phyloP scores from a whole-genome alignment of 2,329 filamentous ascomycete genomes.

The Epichloe uncinata region DNA sequence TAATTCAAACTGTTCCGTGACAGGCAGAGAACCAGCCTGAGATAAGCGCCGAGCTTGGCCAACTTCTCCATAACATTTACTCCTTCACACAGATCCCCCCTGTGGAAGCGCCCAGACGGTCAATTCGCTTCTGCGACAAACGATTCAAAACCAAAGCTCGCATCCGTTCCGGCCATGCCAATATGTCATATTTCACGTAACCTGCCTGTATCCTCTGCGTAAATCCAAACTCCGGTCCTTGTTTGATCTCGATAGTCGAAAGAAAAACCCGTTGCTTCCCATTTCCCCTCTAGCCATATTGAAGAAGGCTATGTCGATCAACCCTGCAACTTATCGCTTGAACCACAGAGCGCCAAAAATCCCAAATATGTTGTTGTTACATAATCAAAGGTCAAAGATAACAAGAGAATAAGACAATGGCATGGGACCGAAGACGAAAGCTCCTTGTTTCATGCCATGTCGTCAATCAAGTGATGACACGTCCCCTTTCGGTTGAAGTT shows the following conservation, averaged over 20 bases:
- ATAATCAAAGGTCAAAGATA: conserved; percentile 12
- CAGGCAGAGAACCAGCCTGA: not conserved
- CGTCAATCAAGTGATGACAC: not conserved
- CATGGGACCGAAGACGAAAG: not conserved
- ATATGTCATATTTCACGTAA: conserved; percentile 10
- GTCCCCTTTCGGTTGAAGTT: not conserved
- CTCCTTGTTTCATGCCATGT: not conserved
- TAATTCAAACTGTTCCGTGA: not conserved
- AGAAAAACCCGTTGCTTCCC: conserved; percentile 1
- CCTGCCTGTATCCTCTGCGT: conserved; percentile 5
- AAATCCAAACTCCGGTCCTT: conserved; percentile 13
- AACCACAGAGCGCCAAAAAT: conserved; percentile 4
- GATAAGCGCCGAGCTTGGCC: not conserved
- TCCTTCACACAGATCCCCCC: not conserved
- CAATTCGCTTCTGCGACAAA: not conserved
- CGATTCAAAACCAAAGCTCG: not conserved
- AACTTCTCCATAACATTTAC: not conserved
- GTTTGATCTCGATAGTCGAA: not conserved
- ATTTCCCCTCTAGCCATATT: not conserved
- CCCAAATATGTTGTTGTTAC: conserved; percentile 17
- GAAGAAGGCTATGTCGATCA: not conserved
- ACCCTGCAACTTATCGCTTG: conserved; percentile 4
- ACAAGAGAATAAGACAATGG: not conserved
- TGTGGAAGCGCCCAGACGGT: not conserved
- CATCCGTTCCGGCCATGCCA: conserved; percentile 1